Percentiles rank a stretch among this genome's conserved stretches.
phyloP scores from a whole-genome alignment of 768 basidiomycete genomes.

The Tulasnella sp. region DNA sequence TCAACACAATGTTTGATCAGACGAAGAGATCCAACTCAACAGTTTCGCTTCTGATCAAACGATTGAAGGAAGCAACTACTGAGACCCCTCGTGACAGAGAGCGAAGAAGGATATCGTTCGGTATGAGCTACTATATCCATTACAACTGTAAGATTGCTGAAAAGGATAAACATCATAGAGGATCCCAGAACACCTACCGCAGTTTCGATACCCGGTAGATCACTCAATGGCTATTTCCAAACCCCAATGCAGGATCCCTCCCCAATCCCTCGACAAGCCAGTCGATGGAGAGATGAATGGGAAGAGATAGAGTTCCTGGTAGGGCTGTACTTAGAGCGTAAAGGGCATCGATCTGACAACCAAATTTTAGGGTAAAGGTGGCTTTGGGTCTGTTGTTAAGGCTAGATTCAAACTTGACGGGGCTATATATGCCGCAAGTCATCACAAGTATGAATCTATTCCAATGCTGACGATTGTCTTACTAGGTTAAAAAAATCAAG shows the following conservation, averaged over 20 bases:
- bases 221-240: conserved; percentile 7
- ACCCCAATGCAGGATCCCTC: background rate
- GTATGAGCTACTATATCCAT: no score
- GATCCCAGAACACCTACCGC: conserved; percentile 19
- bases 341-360: conserved; percentile 2
- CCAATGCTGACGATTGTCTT: background rate
- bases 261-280: conserved; percentile 35
- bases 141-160: no score
- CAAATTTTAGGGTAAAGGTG: conserved; percentile 59
- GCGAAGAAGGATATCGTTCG: no score
- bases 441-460: background rate
- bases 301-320: conserved; percentile 79
- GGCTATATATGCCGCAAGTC: conserved; percentile 62
- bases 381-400: conserved; percentile 88
- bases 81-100: background rate
- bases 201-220: conserved; percentile 18
- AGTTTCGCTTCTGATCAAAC: conserved; percentile 12
- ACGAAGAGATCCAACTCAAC: background rate
- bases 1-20: conserved; percentile 18
- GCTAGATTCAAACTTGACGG: conserved; percentile 79
- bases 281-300: conserved; percentile 88
- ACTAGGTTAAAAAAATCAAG: conserved; percentile 74
- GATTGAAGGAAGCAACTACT: conserved; percentile 8
- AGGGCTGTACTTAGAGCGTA: conserved; percentile 20
- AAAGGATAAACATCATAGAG: conserved; percentile 52